These are phyloP conservation scores for Echinosophora koreensis DNA, from an alignment of 306 rosid species.

Conservation along the genomic window DNA sequence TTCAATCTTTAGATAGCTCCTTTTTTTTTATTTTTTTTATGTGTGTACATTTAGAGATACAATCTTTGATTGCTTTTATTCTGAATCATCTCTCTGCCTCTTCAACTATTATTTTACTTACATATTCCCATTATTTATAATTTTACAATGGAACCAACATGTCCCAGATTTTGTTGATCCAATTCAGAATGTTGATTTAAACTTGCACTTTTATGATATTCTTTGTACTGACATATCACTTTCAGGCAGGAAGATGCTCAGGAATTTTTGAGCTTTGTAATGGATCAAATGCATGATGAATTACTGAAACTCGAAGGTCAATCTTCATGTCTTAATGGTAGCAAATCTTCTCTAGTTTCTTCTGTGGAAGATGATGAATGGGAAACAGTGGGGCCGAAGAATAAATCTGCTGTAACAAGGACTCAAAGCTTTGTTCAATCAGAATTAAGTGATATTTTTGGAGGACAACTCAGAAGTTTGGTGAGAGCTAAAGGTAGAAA, in stretches of 20 bases:
- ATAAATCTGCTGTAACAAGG: conserved; percentile 95
- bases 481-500: conserved; percentile 80
- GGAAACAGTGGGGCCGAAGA: conserved; percentile 97
- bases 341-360: conserved; percentile 74
- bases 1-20: not conserved
- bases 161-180: conserved; percentile 1
- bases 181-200: conserved; percentile 4
- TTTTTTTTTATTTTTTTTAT: not conserved
- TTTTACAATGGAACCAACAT: not conserved
- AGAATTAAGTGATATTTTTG: conserved; percentile 82
- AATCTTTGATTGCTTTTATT: conserved; percentile 1
- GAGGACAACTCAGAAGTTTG: conserved; percentile 83
- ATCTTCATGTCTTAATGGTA: conserved; percentile 57
- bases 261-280: conserved; percentile 91
- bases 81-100: not conserved
- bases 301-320: conserved; percentile 83
- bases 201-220: conserved; percentile 25
- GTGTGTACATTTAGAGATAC: conserved; percentile 16
- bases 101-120: not conserved
- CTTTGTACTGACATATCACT: conserved; percentile 31
- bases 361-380: conserved; percentile 93
- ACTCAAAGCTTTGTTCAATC: conserved; percentile 88
- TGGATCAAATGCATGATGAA: conserved; percentile 95
- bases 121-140: conserved; percentile 1
- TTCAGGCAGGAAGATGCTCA: conserved; percentile 99